Conservation (phyloP, 768 basidiomycete genomes). For the Leccinum pellstonianum region DNA sequence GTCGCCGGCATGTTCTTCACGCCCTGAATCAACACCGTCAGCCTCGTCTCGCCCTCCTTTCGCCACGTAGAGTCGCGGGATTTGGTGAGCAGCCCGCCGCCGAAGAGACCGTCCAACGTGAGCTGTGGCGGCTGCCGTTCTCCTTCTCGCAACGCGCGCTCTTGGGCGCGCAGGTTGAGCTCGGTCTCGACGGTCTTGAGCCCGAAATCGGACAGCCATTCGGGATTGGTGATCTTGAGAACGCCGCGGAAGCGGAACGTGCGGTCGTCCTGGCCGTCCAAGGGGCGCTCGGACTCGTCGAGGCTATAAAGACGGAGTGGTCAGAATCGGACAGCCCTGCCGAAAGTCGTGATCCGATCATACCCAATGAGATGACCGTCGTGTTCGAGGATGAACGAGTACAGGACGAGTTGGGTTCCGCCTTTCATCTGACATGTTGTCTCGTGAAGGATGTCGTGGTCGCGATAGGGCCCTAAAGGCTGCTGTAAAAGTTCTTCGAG, state of each 20-base stretch:
- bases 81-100: constrained; percentile 13
- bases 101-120: constrained; percentile 38
- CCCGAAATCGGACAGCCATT: constrained; percentile 53
- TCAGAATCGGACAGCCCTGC: constrained; percentile 3
- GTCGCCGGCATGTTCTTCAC: constrained; percentile 39
- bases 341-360: background rate
- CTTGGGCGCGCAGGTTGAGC: constrained; percentile 39
- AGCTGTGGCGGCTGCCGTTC: constrained; percentile 25
- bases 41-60: constrained; percentile 18
- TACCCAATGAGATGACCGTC: constrained; percentile 29
- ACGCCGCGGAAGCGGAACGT: constrained; percentile 51
- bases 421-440: constrained; percentile 18
- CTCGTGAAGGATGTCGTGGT: constrained; percentile 24
- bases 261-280: constrained; percentile 30
- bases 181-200: constrained; percentile 41
- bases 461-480: constrained; percentile 33
- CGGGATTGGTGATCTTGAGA: constrained; percentile 43
- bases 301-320: constrained; percentile 33
- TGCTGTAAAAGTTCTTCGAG: constrained; percentile 25
- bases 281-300: constrained; percentile 46
- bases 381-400: constrained; percentile 32
- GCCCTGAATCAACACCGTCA: constrained; percentile 45
- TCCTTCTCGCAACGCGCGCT: constrained; percentile 25
- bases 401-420: constrained; percentile 19
- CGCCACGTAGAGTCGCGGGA: constrained; percentile 16